Evolutionary conservation across 2,329 filamentous ascomycete species (phyloP).

Genomic region (Phyllosticta citribraziliensis): DNA sequence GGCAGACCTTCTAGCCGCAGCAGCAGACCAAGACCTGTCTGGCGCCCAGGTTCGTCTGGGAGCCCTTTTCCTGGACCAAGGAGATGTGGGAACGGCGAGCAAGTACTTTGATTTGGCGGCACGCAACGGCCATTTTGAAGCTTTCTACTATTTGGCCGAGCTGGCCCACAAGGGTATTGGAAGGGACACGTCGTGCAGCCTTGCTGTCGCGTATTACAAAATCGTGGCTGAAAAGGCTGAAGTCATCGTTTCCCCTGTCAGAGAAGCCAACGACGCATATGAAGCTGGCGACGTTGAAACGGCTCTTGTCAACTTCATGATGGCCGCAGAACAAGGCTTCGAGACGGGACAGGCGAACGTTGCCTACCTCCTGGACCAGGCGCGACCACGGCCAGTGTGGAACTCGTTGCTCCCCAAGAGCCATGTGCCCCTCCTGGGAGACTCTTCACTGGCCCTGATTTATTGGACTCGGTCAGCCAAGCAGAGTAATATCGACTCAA

Average conservation of each 20-base stretch:
- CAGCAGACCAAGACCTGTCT: conserved; percentile 72
- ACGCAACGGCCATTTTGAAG: conserved; percentile 74
- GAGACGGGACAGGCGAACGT: conserved; percentile 85
- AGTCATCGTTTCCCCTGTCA: conserved; percentile 70
- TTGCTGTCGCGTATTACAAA: conserved; percentile 74
- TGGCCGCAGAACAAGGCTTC: conserved; percentile 87
- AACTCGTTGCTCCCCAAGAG: conserved; percentile 41
- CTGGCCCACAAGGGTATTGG: conserved; percentile 73
- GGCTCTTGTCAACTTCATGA: conserved; percentile 70
- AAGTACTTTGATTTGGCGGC: conserved; percentile 83
- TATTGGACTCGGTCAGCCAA: conserved; percentile 94
- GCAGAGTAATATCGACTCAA: conserved; percentile 83
- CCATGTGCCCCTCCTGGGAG: conserved; percentile 41
- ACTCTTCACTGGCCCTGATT: conserved; percentile 63
- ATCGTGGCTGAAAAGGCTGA: conserved; percentile 88
- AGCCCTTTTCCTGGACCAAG: conserved; percentile 77
- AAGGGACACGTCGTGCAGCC: conserved; percentile 65
- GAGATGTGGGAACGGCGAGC: conserved; percentile 68
- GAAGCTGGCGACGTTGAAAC: conserved; percentile 68
- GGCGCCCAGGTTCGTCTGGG: conserved; percentile 76
- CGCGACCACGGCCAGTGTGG: conserved; percentile 39
- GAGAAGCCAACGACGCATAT: conserved; percentile 74
- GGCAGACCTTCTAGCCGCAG: conserved; percentile 63
- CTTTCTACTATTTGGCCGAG: conserved; percentile 86
- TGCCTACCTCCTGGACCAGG: conserved; percentile 71